Base-by-base conservation (phyloP, 768 basidiomycete genomes). In the Suillus tomentosus region DNA sequence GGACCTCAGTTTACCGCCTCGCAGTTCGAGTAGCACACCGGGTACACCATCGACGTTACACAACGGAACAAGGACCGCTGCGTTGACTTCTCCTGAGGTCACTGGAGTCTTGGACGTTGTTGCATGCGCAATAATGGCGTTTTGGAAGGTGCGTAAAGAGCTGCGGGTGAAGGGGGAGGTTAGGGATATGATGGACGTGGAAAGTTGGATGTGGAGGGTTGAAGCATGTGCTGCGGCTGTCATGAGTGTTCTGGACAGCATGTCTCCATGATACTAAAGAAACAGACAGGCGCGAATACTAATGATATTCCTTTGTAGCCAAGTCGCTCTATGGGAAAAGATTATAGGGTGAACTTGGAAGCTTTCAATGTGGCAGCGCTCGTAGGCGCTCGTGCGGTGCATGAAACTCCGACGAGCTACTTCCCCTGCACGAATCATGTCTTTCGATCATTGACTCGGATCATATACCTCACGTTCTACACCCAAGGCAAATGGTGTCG, bases 51-150 rank as follows among this genome's bases (percentile, higher is more conserved):
- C 78, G 22, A 93, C 87, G 70, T 94, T 93, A 76, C 91, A 93
- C 59, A 93, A 78, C 0, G 91, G 90, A 66, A 94, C 84, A 59
- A 93, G 77, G 31, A 94, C 88, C 4, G 89, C 89, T 11, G 92
- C 92, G 68, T 85, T 82, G 42, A 72, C 27, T 69, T 66, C 81
- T 79, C 24, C 65, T 57, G 19, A 64, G 65, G 71, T 66, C 61
- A 69, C 67, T 36, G 64, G 63, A 60, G 72, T 75, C 8, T 58
- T 27, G 15, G 27, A 51, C 4, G 27, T 27, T 27, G 50, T 27
- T 51, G 50, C 50, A 15, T 51, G 27, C 27, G 27, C 24, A 8
- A 51, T 51, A 17, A 51, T 4, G 8, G 27, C 50, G 27, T 27
- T 51, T 51, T 51, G 50, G 50, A 53, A 31, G 4, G 62, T 4